Base-by-base conservation (phyloP, 768 basidiomycete genomes). In the Pisolithus albus region DNA sequence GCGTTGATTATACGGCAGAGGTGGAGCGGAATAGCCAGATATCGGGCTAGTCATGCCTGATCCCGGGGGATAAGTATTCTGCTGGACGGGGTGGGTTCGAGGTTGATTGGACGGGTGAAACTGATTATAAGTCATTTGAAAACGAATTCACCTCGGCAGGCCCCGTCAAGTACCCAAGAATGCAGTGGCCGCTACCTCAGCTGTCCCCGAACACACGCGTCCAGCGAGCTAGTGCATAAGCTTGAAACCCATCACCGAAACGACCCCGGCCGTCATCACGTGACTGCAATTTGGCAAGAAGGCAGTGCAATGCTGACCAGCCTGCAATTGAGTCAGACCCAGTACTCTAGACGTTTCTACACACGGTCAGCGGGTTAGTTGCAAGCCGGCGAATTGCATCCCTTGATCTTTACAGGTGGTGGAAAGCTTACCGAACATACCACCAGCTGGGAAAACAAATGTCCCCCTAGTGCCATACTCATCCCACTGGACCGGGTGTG, bases 91-190 rank as follows among this genome's bases (percentile, higher is more conserved):
- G 13, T 52, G 54, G 18, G 54, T 18, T 18, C 56, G 56, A 1
- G 61, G 3, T 34, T 52, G 61, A 37, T 42, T 44, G 6, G 18
- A 24, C 24, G 48, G 21, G 10, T 47, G 52, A 34, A 49, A 53
- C 26, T 61, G 60, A 59, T 65, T 56, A 57, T 60, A 57, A 18
- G 60, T 54, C 57, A 62, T 64, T 23, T 52, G 43, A 13, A 28
- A 7, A 46, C 39, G 28, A 16, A 11, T 51, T 24, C 50, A 21
- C 21, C 24, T 34, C 19, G 23, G 10, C 1, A 30, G 7, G 11
- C 32, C 30, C 11, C 30, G 34, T 34, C 34, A 10, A 11, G 15
- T 30, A n/a, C 30, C 6, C 23, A n/a, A 30, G 24, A 18, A 28
- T 26, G 28, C 24, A 16, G 28, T 28, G 15, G 19, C 6, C 15